Conservation (phyloP, 2,329 filamentous ascomycete genomes). For the Rhynchosporium secalis region DNA sequence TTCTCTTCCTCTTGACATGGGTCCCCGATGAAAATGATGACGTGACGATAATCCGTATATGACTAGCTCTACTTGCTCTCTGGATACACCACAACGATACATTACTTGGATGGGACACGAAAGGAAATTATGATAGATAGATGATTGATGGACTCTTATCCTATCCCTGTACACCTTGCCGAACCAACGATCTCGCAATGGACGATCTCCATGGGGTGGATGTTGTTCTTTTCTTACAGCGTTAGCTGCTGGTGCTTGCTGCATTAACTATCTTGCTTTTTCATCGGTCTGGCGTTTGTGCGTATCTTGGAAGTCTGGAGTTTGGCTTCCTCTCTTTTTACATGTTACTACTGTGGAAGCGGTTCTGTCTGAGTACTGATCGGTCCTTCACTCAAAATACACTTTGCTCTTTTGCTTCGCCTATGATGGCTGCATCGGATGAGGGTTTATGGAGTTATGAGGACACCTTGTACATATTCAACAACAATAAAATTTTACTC, state of each 20-base stretch:
- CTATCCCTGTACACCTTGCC: slow-evolving; percentile 28
- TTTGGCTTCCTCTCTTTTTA: slow-evolving; percentile 28
- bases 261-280: slow-evolving; percentile 32
- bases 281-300: slow-evolving; percentile 33
- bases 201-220: slow-evolving; percentile 24
- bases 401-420: slow-evolving; percentile 19
- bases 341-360: slow-evolving; percentile 24
- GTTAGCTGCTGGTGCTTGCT: slow-evolving; percentile 27
- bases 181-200: slow-evolving; percentile 26
- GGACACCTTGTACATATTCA: slow-evolving; percentile 31
- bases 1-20: slow-evolving; percentile 36
- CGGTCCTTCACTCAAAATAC: slow-evolving; percentile 8
- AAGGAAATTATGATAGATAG: slow-evolving; percentile 38
- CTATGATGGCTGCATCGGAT: slow-evolving; percentile 16
- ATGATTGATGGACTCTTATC: slow-evolving; percentile 30
- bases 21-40: slow-evolving; percentile 32
- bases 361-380: slow-evolving; percentile 29
- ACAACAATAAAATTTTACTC: slow-evolving; percentile 24
- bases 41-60: slow-evolving; percentile 29
- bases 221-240: slow-evolving; percentile 23
- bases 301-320: slow-evolving; percentile 33
- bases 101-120: slow-evolving; percentile 42
- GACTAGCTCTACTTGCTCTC: slow-evolving; percentile 35
- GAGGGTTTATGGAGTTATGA: slow-evolving; percentile 18
- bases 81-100: slow-evolving; percentile 37